Percentiles rank a stretch among this genome's conserved stretches.
Evolutionary conservation across 1,284 basidiomycete genomes (phyloP).

Genomic region (Malassezia pachydermatis): DNA sequence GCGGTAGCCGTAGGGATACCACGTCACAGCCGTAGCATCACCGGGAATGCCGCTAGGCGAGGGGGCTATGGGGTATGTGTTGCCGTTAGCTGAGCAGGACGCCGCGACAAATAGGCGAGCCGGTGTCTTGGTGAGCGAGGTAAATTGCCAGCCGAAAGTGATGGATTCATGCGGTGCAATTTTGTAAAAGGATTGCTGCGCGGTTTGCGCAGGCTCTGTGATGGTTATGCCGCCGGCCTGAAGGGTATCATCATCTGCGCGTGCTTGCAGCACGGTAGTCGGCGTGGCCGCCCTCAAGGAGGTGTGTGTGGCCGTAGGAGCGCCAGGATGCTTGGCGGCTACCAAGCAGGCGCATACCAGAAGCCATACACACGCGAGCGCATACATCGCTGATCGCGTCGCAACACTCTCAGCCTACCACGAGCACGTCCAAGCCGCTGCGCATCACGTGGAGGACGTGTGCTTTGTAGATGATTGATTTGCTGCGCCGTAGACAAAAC

Average conservation of each 20-base stretch:
- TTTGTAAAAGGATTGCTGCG: constrained; percentile 45
- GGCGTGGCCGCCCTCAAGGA: not conserved
- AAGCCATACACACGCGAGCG: no score
- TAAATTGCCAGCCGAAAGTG: constrained; percentile 47
- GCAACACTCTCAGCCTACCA: no score
- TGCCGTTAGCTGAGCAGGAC: constrained; percentile 37
- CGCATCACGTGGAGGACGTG: no score
- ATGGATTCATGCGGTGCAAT: constrained; percentile 37
- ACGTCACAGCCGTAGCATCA: constrained; percentile 33
- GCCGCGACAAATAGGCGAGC: constrained; percentile 34
- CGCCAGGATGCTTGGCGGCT: no score
- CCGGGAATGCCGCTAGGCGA: constrained; percentile 31
- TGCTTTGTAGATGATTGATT: no score
- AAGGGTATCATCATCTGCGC: constrained; percentile 1
- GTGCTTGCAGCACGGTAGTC: not conserved
- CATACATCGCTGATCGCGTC: no score
- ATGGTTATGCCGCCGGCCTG: constrained; percentile 39
- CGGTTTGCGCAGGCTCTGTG: constrained; percentile 40
- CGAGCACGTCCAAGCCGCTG: no score
- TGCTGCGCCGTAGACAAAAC: no score
- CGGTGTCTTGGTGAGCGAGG: constrained; percentile 34
- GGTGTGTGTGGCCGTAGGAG: not conserved
- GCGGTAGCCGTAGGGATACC: constrained; percentile 42
- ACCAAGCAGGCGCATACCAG: no score
- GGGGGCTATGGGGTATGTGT: constrained; percentile 37